A percentile compares a stretch with the other conserved stretches of the same genome.
Conservation (phyloP, 1,284 basidiomycete genomes). For the Apiotrichum mycotoxinovorans region DNA sequence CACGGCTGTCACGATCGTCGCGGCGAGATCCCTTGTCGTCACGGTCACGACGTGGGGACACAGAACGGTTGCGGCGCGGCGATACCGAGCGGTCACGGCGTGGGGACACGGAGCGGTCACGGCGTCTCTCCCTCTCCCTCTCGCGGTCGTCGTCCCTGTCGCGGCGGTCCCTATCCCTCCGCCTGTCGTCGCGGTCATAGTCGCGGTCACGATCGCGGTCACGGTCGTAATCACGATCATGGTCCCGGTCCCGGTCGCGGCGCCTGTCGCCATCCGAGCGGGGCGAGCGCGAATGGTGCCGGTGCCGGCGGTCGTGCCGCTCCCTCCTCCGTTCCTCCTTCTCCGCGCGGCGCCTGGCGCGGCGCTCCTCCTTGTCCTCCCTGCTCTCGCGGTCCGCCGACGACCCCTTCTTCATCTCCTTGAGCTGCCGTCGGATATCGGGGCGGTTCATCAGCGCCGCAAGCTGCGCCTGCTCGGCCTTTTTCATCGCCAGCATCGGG, state of each 20-base stretch:
- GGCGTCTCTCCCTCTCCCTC: neutral
- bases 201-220: slow-evolving; percentile 11
- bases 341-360: neutral
- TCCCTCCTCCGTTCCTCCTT: slow-evolving; percentile 18
- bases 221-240: slow-evolving; percentile 28
- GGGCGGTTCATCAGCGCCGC: slow-evolving; percentile 88
- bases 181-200: slow-evolving; percentile 16
- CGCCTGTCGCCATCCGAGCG: slow-evolving; percentile 19
- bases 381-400: slow-evolving; percentile 53
- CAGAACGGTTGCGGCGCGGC: no score
- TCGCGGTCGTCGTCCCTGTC: neutral
- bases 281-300: slow-evolving; percentile 25
- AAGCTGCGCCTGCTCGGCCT: slow-evolving; percentile 91
- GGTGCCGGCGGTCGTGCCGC: slow-evolving; percentile 12
- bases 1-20: no score
- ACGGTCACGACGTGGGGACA: neutral
- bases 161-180: slow-evolving; percentile 21
- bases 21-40: neutral
- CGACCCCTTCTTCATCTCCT: slow-evolving; percentile 62
- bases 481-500: slow-evolving; percentile 91
- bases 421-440: slow-evolving; percentile 74
- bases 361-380: slow-evolving; percentile 55
- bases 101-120: slow-evolving; percentile 3
- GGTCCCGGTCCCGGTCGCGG: slow-evolving; percentile 4
- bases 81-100: slow-evolving; percentile 4